Conservation (phyloP, 345 rosid genomes). For the Ceriops decandra region DNA sequence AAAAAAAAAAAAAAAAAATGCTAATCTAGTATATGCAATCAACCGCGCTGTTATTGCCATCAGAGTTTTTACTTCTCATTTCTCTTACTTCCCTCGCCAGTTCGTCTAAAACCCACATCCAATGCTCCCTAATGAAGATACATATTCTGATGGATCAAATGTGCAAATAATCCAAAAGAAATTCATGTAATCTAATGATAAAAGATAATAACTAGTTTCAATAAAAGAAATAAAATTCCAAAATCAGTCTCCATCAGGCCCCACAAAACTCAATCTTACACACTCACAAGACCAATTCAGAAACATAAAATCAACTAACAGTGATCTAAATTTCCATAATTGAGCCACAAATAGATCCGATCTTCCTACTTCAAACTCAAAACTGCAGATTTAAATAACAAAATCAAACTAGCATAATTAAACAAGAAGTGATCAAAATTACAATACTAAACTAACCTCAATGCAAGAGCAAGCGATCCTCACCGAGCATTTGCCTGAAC, state of each 20-base stretch:
- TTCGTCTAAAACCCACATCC: neutral
- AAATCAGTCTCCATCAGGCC: constrained; percentile 1
- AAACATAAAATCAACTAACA: neutral
- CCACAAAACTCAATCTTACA: neutral
- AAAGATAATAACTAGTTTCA: neutral
- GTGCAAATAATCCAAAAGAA: too few relatives aligned
- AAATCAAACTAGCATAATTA: neutral
- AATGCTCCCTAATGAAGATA: neutral
- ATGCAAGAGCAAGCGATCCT: neutral
- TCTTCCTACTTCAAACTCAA: constrained; percentile 4
- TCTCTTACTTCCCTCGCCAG: neutral
- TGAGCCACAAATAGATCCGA: neutral
- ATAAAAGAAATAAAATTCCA: neutral
- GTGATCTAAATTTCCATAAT: neutral
- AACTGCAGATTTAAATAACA: neutral
- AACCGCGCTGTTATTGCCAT: neutral
- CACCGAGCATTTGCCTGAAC: constrained; percentile 11
- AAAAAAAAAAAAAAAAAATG: neutral
- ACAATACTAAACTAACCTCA: neutral
- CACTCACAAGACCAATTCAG: neutral
- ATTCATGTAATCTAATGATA: too few relatives aligned
- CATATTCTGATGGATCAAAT: too few relatives aligned
- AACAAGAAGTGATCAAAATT: neutral
- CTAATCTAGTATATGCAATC: neutral
- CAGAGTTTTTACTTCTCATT: neutral